Conservation (phyloP, 306 rosid genomes). For the Canavalia gladiata region DNA sequence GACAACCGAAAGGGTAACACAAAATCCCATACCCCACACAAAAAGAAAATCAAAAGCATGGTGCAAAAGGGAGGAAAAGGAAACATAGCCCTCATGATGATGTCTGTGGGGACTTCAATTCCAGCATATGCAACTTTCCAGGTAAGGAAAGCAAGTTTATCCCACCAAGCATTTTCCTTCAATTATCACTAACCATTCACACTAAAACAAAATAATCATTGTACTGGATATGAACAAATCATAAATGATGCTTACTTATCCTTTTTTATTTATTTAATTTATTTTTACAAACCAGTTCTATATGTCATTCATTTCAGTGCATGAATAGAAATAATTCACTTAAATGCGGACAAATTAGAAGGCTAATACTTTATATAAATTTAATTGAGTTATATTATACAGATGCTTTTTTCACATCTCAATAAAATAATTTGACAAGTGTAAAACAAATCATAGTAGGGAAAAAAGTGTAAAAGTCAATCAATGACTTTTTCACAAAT, state of each 20-base stretch:
- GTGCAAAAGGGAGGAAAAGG: conserved; percentile 38
- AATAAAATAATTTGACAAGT: conserved; percentile 2
- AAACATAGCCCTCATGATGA: conserved; percentile 46
- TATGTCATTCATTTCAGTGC: not conserved
- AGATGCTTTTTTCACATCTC: not conserved
- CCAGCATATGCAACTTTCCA: conserved; percentile 45
- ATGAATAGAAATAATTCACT: not conserved
- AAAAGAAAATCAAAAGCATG: conserved; percentile 47
- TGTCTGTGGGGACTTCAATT: conserved; percentile 52
- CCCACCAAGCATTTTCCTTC: conserved; percentile 38
- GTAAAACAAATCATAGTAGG: not conserved
- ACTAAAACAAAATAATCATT: not conserved
- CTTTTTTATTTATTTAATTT: not conserved
- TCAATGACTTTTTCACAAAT: conserved; percentile 45
- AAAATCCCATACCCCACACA: conserved; percentile 47
- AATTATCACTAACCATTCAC: conserved; percentile 27
- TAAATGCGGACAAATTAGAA: not conserved
- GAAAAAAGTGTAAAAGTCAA: conserved; percentile 44
- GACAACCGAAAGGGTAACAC: conserved; percentile 50
- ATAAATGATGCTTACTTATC: not conserved
- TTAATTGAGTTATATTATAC: not conserved
- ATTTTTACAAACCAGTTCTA: not conserved
- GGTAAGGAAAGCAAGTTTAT: conserved; percentile 31
- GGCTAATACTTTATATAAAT: not conserved
- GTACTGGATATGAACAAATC: not conserved